Evolutionary conservation across 352 stramenopile species (phyloP).

Genomic region (Pythium rishiriense): DNA sequence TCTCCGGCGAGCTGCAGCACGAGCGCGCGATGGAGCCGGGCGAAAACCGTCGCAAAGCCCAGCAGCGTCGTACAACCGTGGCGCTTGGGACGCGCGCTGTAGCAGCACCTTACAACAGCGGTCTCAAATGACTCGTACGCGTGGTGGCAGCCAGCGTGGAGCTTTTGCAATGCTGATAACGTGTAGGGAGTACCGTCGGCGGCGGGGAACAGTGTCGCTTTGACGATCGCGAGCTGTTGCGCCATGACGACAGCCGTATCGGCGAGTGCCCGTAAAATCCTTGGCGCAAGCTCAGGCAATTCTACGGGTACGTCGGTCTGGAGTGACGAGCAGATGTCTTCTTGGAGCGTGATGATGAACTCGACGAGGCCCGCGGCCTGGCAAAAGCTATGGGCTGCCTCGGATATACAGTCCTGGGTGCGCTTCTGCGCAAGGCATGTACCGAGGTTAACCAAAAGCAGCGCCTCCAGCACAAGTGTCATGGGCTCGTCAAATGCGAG

Average conservation of each 20-base stretch:
- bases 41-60: slow-evolving; percentile 35
- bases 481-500: slow-evolving; percentile 40
- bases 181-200: slow-evolving; percentile 23
- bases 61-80: slow-evolving; percentile 24
- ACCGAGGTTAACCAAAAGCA: slow-evolving; percentile 32
- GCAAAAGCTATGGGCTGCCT: slow-evolving; percentile 18
- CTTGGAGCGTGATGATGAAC: slow-evolving; percentile 16
- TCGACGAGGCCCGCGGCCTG: slow-evolving; percentile 22
- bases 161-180: slow-evolving; percentile 37
- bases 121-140: slow-evolving; percentile 29
- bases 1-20: slow-evolving; percentile 31
- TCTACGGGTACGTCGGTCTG: slow-evolving; percentile 19
- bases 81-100: slow-evolving; percentile 1
- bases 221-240: slow-evolving; percentile 45
- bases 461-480: slow-evolving; percentile 31
- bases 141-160: slow-evolving; percentile 30
- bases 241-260: slow-evolving; percentile 29
- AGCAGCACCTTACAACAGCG: slow-evolving; percentile 26
- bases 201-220: slow-evolving; percentile 33
- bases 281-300: slow-evolving; percentile 21
- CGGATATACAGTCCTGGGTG: slow-evolving; percentile 12
- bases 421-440: slow-evolving; percentile 17
- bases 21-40: slow-evolving; percentile 32
- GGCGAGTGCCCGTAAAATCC: slow-evolving; percentile 12
- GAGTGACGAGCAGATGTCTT: slow-evolving; percentile 14